phyloP scores from a whole-genome alignment of 768 basidiomycete species.

The Podaxis mareebaensis region DNA sequence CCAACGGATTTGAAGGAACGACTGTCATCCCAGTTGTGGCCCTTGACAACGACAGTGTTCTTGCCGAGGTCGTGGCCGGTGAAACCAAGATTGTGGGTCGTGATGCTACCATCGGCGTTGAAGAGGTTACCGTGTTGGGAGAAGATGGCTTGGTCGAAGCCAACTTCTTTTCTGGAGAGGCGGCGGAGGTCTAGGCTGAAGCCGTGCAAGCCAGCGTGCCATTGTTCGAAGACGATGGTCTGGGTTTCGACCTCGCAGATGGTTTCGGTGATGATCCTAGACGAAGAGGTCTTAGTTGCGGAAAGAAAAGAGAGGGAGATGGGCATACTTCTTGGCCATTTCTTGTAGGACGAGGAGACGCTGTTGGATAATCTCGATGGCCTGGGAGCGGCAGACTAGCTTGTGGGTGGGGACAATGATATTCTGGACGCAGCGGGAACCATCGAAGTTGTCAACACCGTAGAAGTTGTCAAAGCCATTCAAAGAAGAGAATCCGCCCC shows the following conservation, averaged over 20 bases:
- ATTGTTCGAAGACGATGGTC: constrained; percentile 44
- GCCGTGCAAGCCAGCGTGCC: constrained; percentile 37
- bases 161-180: constrained; percentile 36
- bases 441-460: constrained; percentile 43
- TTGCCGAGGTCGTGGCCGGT: constrained; percentile 37
- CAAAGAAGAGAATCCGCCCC: constrained; percentile 38
- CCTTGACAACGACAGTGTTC: constrained; percentile 35
- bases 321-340: constrained; percentile 44
- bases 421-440: constrained; percentile 30
- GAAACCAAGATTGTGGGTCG: constrained; percentile 41
- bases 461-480: constrained; percentile 47
- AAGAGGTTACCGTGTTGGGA: constrained; percentile 35
- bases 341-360: constrained; percentile 45
- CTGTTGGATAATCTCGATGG: constrained; percentile 45
- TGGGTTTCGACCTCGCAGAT: constrained; percentile 54
- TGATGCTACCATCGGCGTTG: constrained; percentile 37
- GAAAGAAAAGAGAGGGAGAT: neutral
- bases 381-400: constrained; percentile 39
- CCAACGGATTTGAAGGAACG: constrained; percentile 30
- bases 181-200: constrained; percentile 44
- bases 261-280: constrained; percentile 45
- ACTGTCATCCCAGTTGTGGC: constrained; percentile 40
- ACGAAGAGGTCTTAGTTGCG: neutral
- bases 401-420: constrained; percentile 35
- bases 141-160: constrained; percentile 39